Base-by-base conservation (phyloP, 2,329 filamentous ascomycete species). In the Phialemoniopsis sp. region DNA sequence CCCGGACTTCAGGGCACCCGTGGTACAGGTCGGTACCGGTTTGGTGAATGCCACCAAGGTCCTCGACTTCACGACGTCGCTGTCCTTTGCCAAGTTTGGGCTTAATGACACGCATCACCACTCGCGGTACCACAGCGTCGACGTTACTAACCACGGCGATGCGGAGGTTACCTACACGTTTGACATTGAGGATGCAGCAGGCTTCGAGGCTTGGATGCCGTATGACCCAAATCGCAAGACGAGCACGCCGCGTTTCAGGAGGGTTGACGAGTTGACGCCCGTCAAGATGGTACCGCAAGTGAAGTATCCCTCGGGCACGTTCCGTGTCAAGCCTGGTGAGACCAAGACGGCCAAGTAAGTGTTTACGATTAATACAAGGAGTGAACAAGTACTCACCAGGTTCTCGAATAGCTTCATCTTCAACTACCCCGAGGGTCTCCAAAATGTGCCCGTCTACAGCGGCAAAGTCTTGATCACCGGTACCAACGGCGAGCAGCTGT, bases 141-240 rank as follows among this genome's bases (percentile, higher is more conserved):
- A 55, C 30, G 63, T 78, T 38, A 67, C 59, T 16, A 77, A 78
- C 48, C 58, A 55, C 13, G 70, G 59, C 17, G 52, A 52, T 18
- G 54, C 56, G 17, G 53, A 57, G 3, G 53, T 67, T 13, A 56
- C 58, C 4, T 76, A 75, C 48, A 57, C 49, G 1, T 61, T 69
- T 35, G 50, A 55, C 18, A 42, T 67, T 8, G 61, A 73, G 34
- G 56, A 63, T 1, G 62, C 65, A 7, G 64, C 63, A 8, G 70
- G 68, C 3, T 57, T 63, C 34, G 63, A 68, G 46, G 57, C 62
- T 12, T 37, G 47, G 15, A 43, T 41, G 3, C 40, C 40, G 6
- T 16, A 36, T 12, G 40, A 41, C 21, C 32, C 33, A 7, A 16
- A n/a, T n/a, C n/a, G n/a, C n/a, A n/a, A n/a, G n/a, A 28, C 3